Evolutionary conservation across 192 early-diverging fungal genomes (phyloP).

Genomic region (Borealophlyctis nickersoniae): DNA sequence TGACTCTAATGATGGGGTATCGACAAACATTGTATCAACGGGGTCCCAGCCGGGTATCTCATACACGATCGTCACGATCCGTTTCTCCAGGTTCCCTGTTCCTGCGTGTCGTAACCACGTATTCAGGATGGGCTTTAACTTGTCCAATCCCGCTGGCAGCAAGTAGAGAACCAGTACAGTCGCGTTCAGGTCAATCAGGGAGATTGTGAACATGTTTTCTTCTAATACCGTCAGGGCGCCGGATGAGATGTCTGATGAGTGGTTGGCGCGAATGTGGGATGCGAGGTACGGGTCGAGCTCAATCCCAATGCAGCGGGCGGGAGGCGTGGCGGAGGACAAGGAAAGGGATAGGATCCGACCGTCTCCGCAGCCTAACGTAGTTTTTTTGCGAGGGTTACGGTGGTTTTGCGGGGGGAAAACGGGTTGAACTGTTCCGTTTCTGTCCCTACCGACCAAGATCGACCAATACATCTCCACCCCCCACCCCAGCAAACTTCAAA

Average conservation of each 20-base stretch:
- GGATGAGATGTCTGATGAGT: not conserved
- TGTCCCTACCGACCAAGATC: conserved; percentile 36
- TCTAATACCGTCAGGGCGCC: not conserved
- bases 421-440: no score
- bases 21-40: no score
- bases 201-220: conserved; percentile 32
- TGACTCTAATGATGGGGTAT: no score
- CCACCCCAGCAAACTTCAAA: conserved; percentile 21
- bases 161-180: conserved; percentile 27
- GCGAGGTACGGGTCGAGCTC: conserved; percentile 30
- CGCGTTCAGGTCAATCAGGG: conserved; percentile 19
- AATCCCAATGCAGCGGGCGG: conserved; percentile 20
- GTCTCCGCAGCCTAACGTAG: conserved; percentile 37
- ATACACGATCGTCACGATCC: conserved; percentile 35
- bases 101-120: conserved; percentile 7
- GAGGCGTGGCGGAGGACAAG: not conserved
- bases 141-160: conserved; percentile 22
- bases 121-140: conserved; percentile 10
- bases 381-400: no score
- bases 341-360: conserved; percentile 25
- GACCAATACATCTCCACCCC: conserved; percentile 15
- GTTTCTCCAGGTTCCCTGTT: not conserved
- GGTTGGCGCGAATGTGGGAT: conserved; percentile 17
- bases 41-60: conserved; percentile 29
- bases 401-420: no score